These are phyloP conservation scores for Fusarium abutilonis DNA, from an alignment of 2,329 filamentous ascomycete genomes.

Conservation along the genomic window DNA sequence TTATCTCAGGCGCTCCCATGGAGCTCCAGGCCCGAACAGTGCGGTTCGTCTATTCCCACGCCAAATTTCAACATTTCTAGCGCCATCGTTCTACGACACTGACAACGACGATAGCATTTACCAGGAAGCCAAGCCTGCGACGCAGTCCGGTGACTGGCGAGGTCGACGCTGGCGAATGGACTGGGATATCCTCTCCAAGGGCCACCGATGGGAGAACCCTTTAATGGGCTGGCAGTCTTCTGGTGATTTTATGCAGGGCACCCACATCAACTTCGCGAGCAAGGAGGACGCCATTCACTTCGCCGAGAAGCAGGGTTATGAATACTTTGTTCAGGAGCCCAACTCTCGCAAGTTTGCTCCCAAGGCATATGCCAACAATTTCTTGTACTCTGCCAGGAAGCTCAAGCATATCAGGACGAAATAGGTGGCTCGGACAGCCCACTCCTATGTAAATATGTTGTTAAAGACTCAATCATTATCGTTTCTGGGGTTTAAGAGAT, in stretches of 20 bases:
- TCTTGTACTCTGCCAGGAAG: constrained; percentile 84
- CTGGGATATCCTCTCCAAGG: constrained; percentile 93
- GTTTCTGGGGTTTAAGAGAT: neutral
- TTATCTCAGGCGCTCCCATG: constrained; percentile 89
- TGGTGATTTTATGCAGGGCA: constrained; percentile 94
- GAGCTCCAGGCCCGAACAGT: constrained; percentile 95
- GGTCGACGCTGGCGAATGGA: constrained; percentile 94
- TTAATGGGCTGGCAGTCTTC: constrained; percentile 99
- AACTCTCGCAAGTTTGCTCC: constrained; percentile 85
- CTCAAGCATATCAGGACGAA: constrained; percentile 88
- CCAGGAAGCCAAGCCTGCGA: constrained; percentile 90
- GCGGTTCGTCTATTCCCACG: constrained; percentile 67
- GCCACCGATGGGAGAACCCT: constrained; percentile 97
- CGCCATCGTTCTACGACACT: constrained; percentile 1
- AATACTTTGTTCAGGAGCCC: constrained; percentile 98
- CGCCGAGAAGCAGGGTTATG: constrained; percentile 98
- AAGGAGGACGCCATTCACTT: constrained; percentile 97
- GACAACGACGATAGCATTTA: constrained; percentile 74
- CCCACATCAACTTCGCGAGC: constrained; percentile 85
- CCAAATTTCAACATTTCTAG: neutral
- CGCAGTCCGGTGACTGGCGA: constrained; percentile 91
- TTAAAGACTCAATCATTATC: constrained; percentile 29
- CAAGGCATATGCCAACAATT: constrained; percentile 97
- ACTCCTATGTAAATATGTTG: constrained; percentile 47
- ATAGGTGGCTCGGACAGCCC: constrained; percentile 56